These are phyloP conservation scores for Daedaleopsis nitida DNA, from an alignment of 768 basidiomycete species.

Conservation along the genomic window DNA sequence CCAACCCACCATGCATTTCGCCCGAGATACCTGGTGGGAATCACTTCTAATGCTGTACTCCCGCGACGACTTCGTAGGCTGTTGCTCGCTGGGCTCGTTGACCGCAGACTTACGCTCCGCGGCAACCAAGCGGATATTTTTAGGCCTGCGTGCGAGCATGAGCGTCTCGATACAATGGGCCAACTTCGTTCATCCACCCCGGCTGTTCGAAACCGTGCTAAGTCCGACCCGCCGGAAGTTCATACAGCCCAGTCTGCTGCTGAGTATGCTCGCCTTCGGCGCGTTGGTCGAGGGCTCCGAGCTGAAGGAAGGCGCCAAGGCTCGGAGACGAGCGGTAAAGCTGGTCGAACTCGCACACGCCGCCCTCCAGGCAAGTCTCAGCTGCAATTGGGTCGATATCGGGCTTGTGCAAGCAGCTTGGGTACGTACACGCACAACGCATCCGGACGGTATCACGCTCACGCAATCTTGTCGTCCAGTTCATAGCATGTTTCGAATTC, in stretches of 20 bases:
- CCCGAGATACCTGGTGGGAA: conserved; percentile 80
- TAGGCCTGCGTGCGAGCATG: conserved; percentile 66
- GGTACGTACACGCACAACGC: conserved; percentile 2
- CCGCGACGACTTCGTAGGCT: conserved; percentile 1
- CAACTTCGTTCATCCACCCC: conserved; percentile 71
- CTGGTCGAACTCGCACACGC: conserved; percentile 72
- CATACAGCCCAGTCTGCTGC: conserved; percentile 69
- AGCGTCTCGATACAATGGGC: conserved; percentile 68
- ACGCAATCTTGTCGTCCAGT: conserved; percentile 37
- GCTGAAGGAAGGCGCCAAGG: conserved; percentile 44
- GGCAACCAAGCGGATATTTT: conserved; percentile 46
- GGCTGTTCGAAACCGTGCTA: conserved; percentile 60
- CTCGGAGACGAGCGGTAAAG: conserved; percentile 56
- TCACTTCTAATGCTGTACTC: conserved; percentile 59
- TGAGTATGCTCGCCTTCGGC: conserved; percentile 61
- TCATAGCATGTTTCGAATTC: conserved; percentile 71
- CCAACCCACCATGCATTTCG: conserved; percentile 65
- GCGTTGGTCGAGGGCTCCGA: conserved; percentile 73
- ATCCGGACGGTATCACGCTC: not conserved
- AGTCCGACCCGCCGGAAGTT: conserved; percentile 51
- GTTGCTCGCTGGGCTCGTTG: conserved; percentile 5
- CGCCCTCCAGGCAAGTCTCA: conserved; percentile 69
- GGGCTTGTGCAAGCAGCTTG: conserved; percentile 75
- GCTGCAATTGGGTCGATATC: conserved; percentile 71
- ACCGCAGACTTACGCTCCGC: conserved; percentile 41